A percentile compares a stretch with the other conserved stretches of the same genome.
Conservation (phyloP, 371 early-diverging fungal genomes). For the Funneliformis caledonium region DNA sequence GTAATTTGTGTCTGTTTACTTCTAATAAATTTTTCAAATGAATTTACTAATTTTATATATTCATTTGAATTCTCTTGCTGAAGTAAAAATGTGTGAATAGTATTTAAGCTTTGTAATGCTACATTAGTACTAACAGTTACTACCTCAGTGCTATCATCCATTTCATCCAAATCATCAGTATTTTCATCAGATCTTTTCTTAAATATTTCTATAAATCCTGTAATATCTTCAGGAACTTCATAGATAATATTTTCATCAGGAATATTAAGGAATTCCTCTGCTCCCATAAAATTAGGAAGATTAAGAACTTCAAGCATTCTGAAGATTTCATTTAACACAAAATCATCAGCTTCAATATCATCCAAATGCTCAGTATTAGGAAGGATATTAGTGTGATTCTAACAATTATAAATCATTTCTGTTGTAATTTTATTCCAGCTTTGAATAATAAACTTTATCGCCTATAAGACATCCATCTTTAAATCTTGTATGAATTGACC, state of each 20-base stretch:
- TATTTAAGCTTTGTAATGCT: no score
- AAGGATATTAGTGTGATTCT: slow-evolving; percentile 28
- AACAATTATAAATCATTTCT: slow-evolving; percentile 32
- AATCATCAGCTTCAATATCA: background rate
- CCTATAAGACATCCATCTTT: slow-evolving; percentile 37
- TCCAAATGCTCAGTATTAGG: background rate
- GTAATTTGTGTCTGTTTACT: no score
- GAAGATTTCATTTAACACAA: background rate
- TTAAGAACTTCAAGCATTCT: background rate
- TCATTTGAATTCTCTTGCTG: no score
- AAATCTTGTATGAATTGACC: slow-evolving; percentile 24
- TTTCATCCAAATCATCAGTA: slow-evolving; percentile 2
- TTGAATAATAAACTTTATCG: slow-evolving; percentile 22
- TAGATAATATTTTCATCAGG: no score
- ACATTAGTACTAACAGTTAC: no score
- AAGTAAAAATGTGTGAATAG: no score
- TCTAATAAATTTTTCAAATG: no score
- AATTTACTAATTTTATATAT: no score
- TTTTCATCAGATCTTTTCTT: background rate
- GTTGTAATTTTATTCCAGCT: no score
- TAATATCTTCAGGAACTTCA: background rate
- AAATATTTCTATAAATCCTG: background rate
- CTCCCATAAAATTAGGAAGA: slow-evolving; percentile 5
- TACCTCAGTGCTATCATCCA: slow-evolving; percentile 19
- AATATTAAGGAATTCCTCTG: slow-evolving; percentile 5